Percentiles rank a stretch among this genome's conserved stretches.
These are phyloP conservation scores for Pythium apleroticum DNA, from an alignment of 352 stramenopile genomes.

Conservation along the genomic window DNA sequence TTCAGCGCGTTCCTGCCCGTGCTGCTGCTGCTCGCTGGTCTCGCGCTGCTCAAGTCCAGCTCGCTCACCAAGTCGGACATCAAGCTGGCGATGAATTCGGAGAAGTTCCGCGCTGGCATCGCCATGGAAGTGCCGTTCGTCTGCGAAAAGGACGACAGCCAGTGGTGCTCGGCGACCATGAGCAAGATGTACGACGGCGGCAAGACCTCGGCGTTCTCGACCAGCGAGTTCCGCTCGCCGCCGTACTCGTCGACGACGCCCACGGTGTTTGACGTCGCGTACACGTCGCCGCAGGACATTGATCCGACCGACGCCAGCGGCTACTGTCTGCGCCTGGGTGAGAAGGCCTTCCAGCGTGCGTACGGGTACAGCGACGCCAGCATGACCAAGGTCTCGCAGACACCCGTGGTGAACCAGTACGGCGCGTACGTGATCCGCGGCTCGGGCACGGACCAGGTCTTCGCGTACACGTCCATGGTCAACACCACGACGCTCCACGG, in stretches of 20 bases:
- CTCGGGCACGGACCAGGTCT: slow-evolving; percentile 20
- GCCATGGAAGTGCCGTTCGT: slow-evolving; percentile 46
- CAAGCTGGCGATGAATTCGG: slow-evolving; percentile 37
- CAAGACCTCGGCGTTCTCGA: slow-evolving; percentile 30
- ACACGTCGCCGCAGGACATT: slow-evolving; percentile 27
- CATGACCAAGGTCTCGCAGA: slow-evolving; percentile 18
- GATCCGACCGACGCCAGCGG: slow-evolving; percentile 33
- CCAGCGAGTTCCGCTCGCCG: slow-evolving; percentile 32
- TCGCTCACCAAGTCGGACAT: slow-evolving; percentile 46
- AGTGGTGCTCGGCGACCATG: slow-evolving; percentile 54
- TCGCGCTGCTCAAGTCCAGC: slow-evolving; percentile 63
- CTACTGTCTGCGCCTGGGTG: slow-evolving; percentile 31
- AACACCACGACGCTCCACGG: slow-evolving; percentile 35
- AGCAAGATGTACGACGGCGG: slow-evolving; percentile 35
- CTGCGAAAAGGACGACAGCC: slow-evolving; percentile 41
- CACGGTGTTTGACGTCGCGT: slow-evolving; percentile 44
- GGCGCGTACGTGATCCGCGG: slow-evolving; percentile 37
- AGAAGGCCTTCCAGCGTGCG: slow-evolving; percentile 39
- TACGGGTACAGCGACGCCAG: slow-evolving; percentile 23
- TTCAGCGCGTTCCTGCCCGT: slow-evolving; percentile 62
- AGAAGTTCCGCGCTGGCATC: slow-evolving; percentile 32
- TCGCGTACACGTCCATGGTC: slow-evolving; percentile 38
- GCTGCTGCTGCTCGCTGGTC: slow-evolving; percentile 58
- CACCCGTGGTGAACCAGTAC: slow-evolving; percentile 36
- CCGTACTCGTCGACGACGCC: slow-evolving; percentile 38